phyloP scores from a whole-genome alignment of 768 basidiomycete species.

The Mycena metata region DNA sequence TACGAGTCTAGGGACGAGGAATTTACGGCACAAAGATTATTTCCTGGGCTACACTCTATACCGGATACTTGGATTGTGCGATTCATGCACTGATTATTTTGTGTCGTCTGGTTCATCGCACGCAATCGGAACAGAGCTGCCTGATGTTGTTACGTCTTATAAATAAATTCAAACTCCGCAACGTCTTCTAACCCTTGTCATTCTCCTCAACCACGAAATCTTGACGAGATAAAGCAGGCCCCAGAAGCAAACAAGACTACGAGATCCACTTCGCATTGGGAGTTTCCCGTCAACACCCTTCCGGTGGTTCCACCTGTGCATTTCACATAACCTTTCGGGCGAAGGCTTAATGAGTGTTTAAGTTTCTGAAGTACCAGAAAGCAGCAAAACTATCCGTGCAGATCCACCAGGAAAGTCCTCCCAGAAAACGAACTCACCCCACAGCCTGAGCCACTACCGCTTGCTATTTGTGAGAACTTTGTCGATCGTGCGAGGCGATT shows the following conservation, averaged over 20 bases:
- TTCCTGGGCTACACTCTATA: constrained; percentile 12
- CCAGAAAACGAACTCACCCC: no score
- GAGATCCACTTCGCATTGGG: neutral
- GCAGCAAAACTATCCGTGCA: no score
- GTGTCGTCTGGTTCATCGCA: neutral
- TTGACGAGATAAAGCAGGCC: neutral
- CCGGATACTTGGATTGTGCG: constrained; percentile 23
- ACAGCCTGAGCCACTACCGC: no score
- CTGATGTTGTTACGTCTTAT: neutral
- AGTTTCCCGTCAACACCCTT: neutral
- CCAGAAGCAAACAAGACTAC: neutral
- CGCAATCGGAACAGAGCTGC: neutral
- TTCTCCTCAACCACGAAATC: neutral
- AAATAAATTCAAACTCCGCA: neutral
- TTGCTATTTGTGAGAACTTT: no score
- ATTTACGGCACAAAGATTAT: constrained; percentile 2
- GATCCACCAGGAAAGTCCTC: no score
- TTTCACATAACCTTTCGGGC: neutral
- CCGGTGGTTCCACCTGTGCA: neutral
- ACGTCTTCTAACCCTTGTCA: neutral
- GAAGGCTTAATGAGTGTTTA: neutral
- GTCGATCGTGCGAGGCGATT: no score
- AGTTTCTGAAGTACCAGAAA: neutral
- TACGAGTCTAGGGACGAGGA: constrained; percentile 24
- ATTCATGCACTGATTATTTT: constrained; percentile 13